A percentile compares a stretch with the other conserved stretches of the same genome.
Conservation (phyloP, 164 flowering plant species). For the Aristolochia contorta region DNA sequence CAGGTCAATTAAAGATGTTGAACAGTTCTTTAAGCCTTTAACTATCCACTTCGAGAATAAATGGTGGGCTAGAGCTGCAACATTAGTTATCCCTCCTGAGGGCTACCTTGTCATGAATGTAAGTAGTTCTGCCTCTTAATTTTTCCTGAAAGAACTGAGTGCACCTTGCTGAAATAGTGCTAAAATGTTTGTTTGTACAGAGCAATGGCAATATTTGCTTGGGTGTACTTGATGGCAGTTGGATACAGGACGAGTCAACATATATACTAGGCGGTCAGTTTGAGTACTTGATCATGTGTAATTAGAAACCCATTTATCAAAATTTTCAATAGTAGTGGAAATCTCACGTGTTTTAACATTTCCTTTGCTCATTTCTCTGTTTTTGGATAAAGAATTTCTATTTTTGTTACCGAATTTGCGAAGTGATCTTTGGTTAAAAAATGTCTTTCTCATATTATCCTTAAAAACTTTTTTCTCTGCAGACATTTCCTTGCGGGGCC, state of each 20-base stretch:
- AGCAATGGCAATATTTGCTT: constrained; percentile 64
- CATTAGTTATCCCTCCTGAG: constrained; percentile 53
- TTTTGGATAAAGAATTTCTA: too few relatives aligned
- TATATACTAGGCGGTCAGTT: constrained; percentile 63
- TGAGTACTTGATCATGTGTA: neutral
- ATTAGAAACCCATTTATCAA: too few relatives aligned
- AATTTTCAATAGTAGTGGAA: too few relatives aligned
- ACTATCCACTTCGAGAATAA: constrained; percentile 49
- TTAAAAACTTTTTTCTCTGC: constrained; percentile 9
- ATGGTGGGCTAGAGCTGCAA: constrained; percentile 47
- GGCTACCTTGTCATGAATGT: constrained; percentile 59
- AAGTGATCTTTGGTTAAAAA: too few relatives aligned
- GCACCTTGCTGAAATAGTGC: neutral
- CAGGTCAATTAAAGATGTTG: constrained; percentile 50
- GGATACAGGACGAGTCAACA: constrained; percentile 49
- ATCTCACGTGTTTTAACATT: too few relatives aligned
- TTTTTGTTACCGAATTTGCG: too few relatives aligned
- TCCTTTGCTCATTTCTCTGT: too few relatives aligned
- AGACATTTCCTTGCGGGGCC: constrained; percentile 64
- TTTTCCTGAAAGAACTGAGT: neutral
- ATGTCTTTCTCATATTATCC: too few relatives aligned
- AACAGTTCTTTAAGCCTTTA: constrained; percentile 50
- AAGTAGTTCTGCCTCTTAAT: constrained; percentile 13
- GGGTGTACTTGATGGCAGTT: constrained; percentile 72
- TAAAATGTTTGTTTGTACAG: constrained; percentile 23